Conservation (phyloP, 2,329 filamentous ascomycete species). For the Pseudodiploospora longispora region DNA sequence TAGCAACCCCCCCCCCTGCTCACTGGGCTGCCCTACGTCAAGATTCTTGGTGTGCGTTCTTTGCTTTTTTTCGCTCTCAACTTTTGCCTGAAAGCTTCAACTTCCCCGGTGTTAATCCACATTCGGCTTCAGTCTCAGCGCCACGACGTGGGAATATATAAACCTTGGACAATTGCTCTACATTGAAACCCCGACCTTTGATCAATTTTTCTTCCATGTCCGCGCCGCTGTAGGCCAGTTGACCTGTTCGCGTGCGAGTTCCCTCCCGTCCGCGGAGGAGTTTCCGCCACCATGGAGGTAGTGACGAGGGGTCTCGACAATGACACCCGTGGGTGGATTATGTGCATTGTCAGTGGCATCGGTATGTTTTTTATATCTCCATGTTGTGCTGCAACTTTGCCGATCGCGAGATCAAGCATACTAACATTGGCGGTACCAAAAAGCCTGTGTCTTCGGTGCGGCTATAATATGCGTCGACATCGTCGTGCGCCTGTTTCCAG, state of each 20-base stretch:
- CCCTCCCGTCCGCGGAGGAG: not conserved
- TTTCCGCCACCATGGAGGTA: slow-evolving; percentile 36
- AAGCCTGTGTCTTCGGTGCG: slow-evolving; percentile 65
- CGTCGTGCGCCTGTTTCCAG: slow-evolving; percentile 63
- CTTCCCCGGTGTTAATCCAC: too few species aligned
- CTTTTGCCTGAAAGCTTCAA: too few species aligned
- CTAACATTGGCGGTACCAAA: slow-evolving; percentile 1
- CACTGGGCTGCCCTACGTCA: too few species aligned
- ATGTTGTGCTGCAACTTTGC: not conserved
- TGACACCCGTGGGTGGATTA: slow-evolving; percentile 89
- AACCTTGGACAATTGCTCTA: too few species aligned
- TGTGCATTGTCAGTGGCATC: slow-evolving; percentile 74
- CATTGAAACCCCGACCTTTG: too few species aligned
- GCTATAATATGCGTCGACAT: slow-evolving; percentile 82
- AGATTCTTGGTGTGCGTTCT: too few species aligned
- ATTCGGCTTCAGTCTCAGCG: too few species aligned
- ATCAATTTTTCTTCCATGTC: not conserved
- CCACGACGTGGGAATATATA: too few species aligned
- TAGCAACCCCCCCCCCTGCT: too few species aligned
- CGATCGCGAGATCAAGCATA: slow-evolving; percentile 3
- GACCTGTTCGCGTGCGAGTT: slow-evolving; percentile 1
- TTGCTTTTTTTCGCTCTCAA: too few species aligned
- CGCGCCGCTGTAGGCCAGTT: slow-evolving; percentile 1
- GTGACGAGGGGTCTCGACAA: slow-evolving; percentile 47
- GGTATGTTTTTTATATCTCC: slow-evolving; percentile 34